Percentiles rank a stretch among this genome's conserved stretches.
These are phyloP conservation scores for Theileria orientalis DNA, from an alignment of 169 alveolate species.

Conservation along the genomic window DNA sequence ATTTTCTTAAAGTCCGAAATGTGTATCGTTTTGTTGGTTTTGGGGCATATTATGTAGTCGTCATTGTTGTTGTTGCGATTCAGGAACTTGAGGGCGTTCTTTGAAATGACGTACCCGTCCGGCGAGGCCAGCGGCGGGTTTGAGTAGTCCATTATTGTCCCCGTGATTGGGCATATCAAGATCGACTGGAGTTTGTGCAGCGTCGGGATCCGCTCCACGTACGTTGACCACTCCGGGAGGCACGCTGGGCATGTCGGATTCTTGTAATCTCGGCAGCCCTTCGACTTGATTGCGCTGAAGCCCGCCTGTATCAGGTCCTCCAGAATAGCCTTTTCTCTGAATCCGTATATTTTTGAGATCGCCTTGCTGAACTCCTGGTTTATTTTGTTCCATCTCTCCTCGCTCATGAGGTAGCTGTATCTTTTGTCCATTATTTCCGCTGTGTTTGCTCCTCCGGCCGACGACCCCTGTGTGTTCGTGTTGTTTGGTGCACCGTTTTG, in stretches of 20 bases:
- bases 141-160: slow-evolving; percentile 79
- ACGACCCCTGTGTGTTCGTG: neutral
- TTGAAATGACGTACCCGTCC: slow-evolving; percentile 76
- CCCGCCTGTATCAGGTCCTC: slow-evolving; percentile 77
- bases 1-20: slow-evolving; percentile 64
- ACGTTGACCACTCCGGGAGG: slow-evolving; percentile 72
- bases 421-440: slow-evolving; percentile 18
- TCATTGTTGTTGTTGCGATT: slow-evolving; percentile 52
- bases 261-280: slow-evolving; percentile 68
- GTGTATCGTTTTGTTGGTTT: slow-evolving; percentile 57
- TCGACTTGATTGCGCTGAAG: slow-evolving; percentile 76
- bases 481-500: neutral
- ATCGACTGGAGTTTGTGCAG: slow-evolving; percentile 76
- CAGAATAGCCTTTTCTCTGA: slow-evolving; percentile 57
- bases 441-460: neutral
- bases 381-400: slow-evolving; percentile 44
- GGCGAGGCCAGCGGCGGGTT: slow-evolving; percentile 86
- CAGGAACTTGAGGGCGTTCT: slow-evolving; percentile 64
- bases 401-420: slow-evolving; percentile 20
- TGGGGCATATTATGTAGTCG: slow-evolving; percentile 67
- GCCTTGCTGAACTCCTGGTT: slow-evolving; percentile 27
- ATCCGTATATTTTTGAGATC: slow-evolving; percentile 21
- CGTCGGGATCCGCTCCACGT: slow-evolving; percentile 74
- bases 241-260: slow-evolving; percentile 83
- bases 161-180: slow-evolving; percentile 81